Base-by-base conservation (phyloP, 2,329 filamentous ascomycete species). In the Ilyonectria sp. region DNA sequence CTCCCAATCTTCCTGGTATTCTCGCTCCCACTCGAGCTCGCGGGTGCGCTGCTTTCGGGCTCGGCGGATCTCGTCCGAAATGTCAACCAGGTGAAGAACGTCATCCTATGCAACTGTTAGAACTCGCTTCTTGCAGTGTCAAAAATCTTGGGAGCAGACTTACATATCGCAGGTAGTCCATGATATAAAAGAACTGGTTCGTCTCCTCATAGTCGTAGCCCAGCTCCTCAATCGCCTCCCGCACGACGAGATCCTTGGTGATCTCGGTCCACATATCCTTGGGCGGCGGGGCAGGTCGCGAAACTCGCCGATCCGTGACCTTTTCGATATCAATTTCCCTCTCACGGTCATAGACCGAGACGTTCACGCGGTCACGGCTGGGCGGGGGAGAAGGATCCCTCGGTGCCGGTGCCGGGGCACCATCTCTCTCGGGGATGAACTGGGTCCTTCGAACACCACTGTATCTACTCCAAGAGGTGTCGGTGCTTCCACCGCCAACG, bases 231-330 rank as follows among this genome's bases (percentile, higher is more conserved):
- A 98, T 93, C 19, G 96, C 96, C 78, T 98, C 94, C 59, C 92
- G 90, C 65, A 92, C 86, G 17, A 98, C 94, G 40, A 98, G 83
- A 73, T 97, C 95, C 82, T 97, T 97, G 52, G 95, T 97, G 74
- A 99, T 94, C 82, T 98, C 96, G 0, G 96, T 99, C 95, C 95
- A 98, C 84, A 97, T 93, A 67, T 92, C 90, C 63, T 88, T 87
- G 35, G 87, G 82, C 58, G 81, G 76, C 64, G 71, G 78, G 56
- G 69, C 80, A 68, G 76, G 79, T 37, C 81, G 82, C 63, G 82
- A 79, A 23, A 83, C 83, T 70, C 80, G 84, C 70, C 83, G 83
- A 69, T 91, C 89, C 19, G 83, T 85, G 26, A 86, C 83, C 72
- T 88, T 87, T 56, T 89, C 87, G 33, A 90, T 82, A 56, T 89